Percentiles rank a stretch among this genome's conserved stretches.
Evolutionary conservation across 1,284 basidiomycete species (phyloP).

Genomic region (Ceratobasidium theobromae): DNA sequence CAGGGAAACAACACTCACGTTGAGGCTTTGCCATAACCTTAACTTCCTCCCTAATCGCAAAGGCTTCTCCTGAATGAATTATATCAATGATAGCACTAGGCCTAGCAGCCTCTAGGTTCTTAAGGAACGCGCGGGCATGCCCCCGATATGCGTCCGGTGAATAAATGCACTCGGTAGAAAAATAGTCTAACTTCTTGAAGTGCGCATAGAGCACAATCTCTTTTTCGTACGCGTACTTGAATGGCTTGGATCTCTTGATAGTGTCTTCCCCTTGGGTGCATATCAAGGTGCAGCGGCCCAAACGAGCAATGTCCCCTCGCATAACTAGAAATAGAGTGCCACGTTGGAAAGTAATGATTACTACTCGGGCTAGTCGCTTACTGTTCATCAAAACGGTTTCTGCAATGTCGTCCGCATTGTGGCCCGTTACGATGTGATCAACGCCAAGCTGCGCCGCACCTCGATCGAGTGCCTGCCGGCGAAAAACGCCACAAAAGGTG

Average conservation of each 20-base stretch:
- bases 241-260: conserved; percentile 95
- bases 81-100: conserved; percentile 97
- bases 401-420: conserved; percentile 98
- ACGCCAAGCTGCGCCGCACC: conserved; percentile 88
- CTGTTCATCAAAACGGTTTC: conserved; percentile 99
- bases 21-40: conserved; percentile 75
- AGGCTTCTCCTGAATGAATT: conserved; percentile 92
- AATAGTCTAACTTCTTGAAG: conserved; percentile 98
- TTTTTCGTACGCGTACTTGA: conserved; percentile 99
- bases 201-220: conserved; percentile 99
- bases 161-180: conserved; percentile 99
- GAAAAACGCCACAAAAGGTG: conserved; percentile 98
- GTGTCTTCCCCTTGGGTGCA: conserved; percentile 93
- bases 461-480: conserved; percentile 92
- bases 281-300: conserved; percentile 92
- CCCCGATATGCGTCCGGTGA: conserved; percentile 98
- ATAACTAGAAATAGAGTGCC: conserved; percentile 65
- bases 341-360: background rate
- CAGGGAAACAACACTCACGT: conserved; percentile 53
- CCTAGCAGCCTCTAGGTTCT: conserved; percentile 91
- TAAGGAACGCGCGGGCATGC: conserved; percentile 90
- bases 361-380: conserved; percentile 52
- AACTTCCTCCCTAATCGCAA: conserved; percentile 76
- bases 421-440: conserved; percentile 98
- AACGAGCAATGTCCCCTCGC: conserved; percentile 92